phyloP scores from a whole-genome alignment of 176 grass and related monocot genomes.

The Phoenix dactylifera region DNA sequence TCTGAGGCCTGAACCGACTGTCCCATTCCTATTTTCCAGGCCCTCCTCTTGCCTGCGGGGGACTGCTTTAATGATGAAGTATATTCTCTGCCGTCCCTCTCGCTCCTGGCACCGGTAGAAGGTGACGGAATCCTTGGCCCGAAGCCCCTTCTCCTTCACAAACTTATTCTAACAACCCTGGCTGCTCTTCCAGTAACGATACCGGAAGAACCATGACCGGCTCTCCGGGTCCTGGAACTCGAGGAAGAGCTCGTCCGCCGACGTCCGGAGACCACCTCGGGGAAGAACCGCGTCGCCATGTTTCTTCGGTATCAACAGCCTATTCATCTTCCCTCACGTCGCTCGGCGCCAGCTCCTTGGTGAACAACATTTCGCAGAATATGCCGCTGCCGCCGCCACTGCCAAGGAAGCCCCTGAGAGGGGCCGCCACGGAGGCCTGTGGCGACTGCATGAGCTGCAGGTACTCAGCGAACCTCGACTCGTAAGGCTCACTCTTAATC shows the following conservation, averaged over 20 bases:
- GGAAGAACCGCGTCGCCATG: conserved; percentile 5
- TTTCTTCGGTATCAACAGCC: conserved; percentile 5
- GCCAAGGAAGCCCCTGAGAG: too few relatives aligned
- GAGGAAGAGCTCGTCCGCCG: neutral
- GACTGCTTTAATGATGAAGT: too few relatives aligned
- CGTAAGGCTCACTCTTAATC: too few relatives aligned
- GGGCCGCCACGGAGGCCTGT: too few relatives aligned
- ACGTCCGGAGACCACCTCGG: neutral
- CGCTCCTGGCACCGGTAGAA: neutral
- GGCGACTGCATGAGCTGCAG: too few relatives aligned
- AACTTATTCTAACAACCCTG: conserved; percentile 16
- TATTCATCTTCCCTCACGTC: neutral
- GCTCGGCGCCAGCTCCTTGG: too few relatives aligned
- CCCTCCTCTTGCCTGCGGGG: too few relatives aligned
- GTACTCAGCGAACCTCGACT: too few relatives aligned
- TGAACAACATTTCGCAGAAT: too few relatives aligned
- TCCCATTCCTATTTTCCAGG: too few relatives aligned
- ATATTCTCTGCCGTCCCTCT: neutral
- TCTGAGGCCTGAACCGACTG: too few relatives aligned
- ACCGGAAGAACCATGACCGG: neutral
- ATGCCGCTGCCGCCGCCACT: too few relatives aligned
- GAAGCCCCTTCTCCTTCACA: conserved; percentile 3
- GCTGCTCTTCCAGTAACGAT: conserved; percentile 24
- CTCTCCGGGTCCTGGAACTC: conserved; percentile 6
- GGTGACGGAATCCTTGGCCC: neutral